Evolutionary conservation across 2,329 filamentous ascomycete species (phyloP).

Genomic region (Plectosphaerella sp.): DNA sequence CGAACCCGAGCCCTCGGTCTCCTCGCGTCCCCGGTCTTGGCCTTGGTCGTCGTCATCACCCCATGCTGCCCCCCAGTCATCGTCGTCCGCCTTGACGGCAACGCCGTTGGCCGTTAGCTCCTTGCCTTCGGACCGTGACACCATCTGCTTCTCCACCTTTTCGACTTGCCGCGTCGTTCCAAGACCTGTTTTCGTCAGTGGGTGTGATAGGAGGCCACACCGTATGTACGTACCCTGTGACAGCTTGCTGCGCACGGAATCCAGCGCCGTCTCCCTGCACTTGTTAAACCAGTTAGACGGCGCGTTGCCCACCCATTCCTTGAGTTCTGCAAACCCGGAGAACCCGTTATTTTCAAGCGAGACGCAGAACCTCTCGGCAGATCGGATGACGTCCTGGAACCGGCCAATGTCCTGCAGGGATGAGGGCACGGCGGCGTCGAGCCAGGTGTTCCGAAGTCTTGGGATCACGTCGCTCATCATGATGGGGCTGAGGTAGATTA

Average conservation of each 20-base stretch:
- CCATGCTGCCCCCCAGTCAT: slow-evolving; percentile 80
- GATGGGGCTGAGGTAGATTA: slow-evolving; percentile 58
- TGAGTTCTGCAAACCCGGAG: slow-evolving; percentile 57
- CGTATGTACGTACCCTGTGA: slow-evolving; percentile 42
- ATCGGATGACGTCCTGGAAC: slow-evolving; percentile 68
- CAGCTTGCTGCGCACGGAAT: slow-evolving; percentile 67
- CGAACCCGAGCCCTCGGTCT: slow-evolving; percentile 16
- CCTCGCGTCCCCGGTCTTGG: slow-evolving; percentile 4
- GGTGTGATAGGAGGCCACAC: not conserved
- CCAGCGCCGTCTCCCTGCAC: slow-evolving; percentile 74
- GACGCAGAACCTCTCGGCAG: slow-evolving; percentile 60
- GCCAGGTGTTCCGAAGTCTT: slow-evolving; percentile 67
- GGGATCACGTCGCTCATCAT: slow-evolving; percentile 68
- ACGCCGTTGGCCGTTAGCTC: slow-evolving; percentile 54
- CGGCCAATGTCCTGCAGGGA: slow-evolving; percentile 64
- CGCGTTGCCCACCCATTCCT: slow-evolving; percentile 76
- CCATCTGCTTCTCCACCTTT: slow-evolving; percentile 75
- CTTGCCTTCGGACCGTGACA: slow-evolving; percentile 63
- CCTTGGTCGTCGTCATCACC: slow-evolving; percentile 56
- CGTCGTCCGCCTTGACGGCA: slow-evolving; percentile 33
- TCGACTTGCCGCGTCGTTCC: slow-evolving; percentile 69
- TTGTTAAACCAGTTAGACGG: slow-evolving; percentile 83
- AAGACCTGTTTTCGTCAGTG: slow-evolving; percentile 30
- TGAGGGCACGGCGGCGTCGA: slow-evolving; percentile 71
- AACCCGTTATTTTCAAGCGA: slow-evolving; percentile 60